A percentile compares a stretch with the other conserved stretches of the same genome.
Evolutionary conservation across 805 yeast genomes (phyloP).

Genomic region (Candida bentonensis): DNA sequence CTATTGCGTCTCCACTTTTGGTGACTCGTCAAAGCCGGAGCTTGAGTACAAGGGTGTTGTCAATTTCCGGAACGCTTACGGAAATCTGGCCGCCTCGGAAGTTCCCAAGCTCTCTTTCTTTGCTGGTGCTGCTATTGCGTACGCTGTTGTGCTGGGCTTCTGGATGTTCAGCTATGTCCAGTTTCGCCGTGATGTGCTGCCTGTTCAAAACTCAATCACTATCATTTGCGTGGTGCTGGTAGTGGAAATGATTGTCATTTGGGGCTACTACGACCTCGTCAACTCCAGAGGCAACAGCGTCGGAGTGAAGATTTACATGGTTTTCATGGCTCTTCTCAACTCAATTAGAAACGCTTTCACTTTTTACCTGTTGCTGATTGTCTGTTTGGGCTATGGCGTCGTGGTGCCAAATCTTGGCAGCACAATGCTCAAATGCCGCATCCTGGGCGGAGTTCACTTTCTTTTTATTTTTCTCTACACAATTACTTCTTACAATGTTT

Average conservation of each 20-base stretch:
- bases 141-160: slow-evolving; percentile 66
- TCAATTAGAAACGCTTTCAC: slow-evolving; percentile 76
- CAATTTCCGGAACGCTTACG: slow-evolving; percentile 84
- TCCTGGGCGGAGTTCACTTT: slow-evolving; percentile 44
- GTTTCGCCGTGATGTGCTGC: slow-evolving; percentile 74
- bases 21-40: slow-evolving; percentile 24
- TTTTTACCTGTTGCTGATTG: slow-evolving; percentile 71
- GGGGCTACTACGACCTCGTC: slow-evolving; percentile 82
- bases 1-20: slow-evolving; percentile 75
- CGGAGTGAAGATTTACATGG: slow-evolving; percentile 60
- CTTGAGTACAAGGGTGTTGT: slow-evolving; percentile 47
- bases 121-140: slow-evolving; percentile 71
- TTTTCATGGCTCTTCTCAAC: slow-evolving; percentile 63
- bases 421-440: slow-evolving; percentile 59
- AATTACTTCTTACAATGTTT: slow-evolving; percentile 37
- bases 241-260: slow-evolving; percentile 68
- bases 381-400: slow-evolving; percentile 87
- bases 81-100: slow-evolving; percentile 78
- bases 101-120: slow-evolving; percentile 83
- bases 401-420: slow-evolving; percentile 75
- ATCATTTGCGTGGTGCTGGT: slow-evolving; percentile 75
- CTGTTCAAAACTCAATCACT: slow-evolving; percentile 80
- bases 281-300: slow-evolving; percentile 42
- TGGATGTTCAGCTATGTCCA: slow-evolving; percentile 77
- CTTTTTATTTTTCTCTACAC: slow-evolving; percentile 39